These are phyloP conservation scores for Nemania bipapillata DNA, from an alignment of 2,329 filamentous ascomycete species.

Conservation along the genomic window DNA sequence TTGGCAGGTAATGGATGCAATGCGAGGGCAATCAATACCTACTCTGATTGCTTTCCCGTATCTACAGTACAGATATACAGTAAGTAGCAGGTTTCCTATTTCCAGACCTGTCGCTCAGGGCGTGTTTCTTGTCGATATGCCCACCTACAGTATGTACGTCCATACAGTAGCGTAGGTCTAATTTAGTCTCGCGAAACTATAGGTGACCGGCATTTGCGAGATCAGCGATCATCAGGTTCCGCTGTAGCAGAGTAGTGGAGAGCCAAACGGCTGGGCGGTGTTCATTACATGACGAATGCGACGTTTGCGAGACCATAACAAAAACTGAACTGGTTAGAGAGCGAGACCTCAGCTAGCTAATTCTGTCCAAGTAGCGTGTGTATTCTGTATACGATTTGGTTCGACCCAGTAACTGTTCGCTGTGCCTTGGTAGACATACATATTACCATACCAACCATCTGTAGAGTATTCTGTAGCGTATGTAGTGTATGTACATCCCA, in stretches of 20 bases:
- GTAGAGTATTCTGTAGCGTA: too few relatives aligned
- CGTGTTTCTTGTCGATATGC: not conserved
- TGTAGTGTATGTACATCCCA: too few relatives aligned
- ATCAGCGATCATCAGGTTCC: slow-evolving; percentile 34
- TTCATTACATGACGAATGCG: slow-evolving; percentile 12
- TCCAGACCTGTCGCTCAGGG: slow-evolving; percentile 1
- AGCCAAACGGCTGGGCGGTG: slow-evolving; percentile 18
- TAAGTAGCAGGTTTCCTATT: not conserved
- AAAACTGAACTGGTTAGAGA: slow-evolving; percentile 18
- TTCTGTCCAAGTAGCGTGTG: not conserved
- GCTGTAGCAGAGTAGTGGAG: slow-evolving; percentile 26
- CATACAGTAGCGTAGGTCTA: not conserved
- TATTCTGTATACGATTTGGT: slow-evolving; percentile 7
- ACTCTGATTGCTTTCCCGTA: not conserved
- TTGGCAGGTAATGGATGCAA: slow-evolving; percentile 11
- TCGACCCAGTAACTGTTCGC: slow-evolving; percentile 5
- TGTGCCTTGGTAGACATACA: not conserved
- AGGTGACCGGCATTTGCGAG: slow-evolving; percentile 26
- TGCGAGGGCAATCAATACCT: slow-evolving; percentile 19
- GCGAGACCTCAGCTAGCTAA: not conserved
- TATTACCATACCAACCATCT: not conserved
- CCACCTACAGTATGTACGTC: not conserved
- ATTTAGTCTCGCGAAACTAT: slow-evolving; percentile 15
- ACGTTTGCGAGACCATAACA: slow-evolving; percentile 18
- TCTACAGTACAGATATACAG: not conserved